A percentile compares a stretch with the other conserved stretches of the same genome.
Evolutionary conservation across 2,329 filamentous ascomycete genomes (phyloP).

Genomic region (Bipolaris oryzae): DNA sequence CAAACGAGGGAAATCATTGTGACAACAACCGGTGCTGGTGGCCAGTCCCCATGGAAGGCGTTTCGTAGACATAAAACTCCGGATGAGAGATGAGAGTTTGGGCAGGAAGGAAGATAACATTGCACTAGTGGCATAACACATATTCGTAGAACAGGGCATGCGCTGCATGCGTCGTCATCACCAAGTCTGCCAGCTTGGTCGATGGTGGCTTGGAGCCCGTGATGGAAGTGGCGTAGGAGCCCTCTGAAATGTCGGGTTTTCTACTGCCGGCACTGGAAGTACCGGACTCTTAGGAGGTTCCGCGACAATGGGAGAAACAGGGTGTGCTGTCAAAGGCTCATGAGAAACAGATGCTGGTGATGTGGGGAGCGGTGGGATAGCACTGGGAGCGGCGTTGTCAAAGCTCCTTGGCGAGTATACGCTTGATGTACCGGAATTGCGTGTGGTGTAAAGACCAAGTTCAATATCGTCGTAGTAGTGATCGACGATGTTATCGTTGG

Average conservation of each 20-base stretch:
- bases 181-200: constrained; percentile 22
- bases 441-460: constrained; percentile 26
- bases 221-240: constrained; percentile 4
- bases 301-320: neutral
- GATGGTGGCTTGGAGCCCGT: constrained; percentile 1
- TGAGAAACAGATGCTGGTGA: neutral
- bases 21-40: too few relatives aligned
- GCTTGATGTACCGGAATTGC: constrained; percentile 18
- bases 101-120: too few relatives aligned
- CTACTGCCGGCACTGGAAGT: neutral
- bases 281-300: neutral
- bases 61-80: too few relatives aligned
- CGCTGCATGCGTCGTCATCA: constrained; percentile 3
- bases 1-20: too few relatives aligned
- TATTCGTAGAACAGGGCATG: neutral
- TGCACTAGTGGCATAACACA: too few relatives aligned
- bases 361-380: constrained; percentile 26
- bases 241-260: neutral
- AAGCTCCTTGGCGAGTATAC: constrained; percentile 6
- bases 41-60: too few relatives aligned
- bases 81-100: too few relatives aligned
- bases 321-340: neutral
- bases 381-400: constrained; percentile 19
- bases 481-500: constrained; percentile 2
- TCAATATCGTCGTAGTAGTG: constrained; percentile 34